Evolutionary conservation across 2,329 filamentous ascomycete species (phyloP).

Genomic region (Monosporascus ibericus): DNA sequence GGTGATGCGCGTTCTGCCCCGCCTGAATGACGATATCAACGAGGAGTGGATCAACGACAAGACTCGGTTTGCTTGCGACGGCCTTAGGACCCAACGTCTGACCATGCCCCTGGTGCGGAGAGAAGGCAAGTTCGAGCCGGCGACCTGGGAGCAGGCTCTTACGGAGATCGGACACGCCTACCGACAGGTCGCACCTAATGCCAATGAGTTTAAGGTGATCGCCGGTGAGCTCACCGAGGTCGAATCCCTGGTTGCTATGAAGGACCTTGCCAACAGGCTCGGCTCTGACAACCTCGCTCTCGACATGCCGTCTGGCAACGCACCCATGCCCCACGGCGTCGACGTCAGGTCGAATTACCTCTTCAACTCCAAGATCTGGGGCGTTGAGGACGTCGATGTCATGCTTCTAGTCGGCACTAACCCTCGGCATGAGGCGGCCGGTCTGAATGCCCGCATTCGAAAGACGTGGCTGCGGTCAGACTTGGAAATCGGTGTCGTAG

Average conservation of each 20-base stretch:
- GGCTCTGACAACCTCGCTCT: conserved; percentile 93
- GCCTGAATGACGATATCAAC: conserved; percentile 95
- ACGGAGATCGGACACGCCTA: conserved; percentile 79
- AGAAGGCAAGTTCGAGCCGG: conserved; percentile 86
- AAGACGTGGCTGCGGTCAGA: conserved; percentile 98
- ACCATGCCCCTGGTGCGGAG: conserved; percentile 87
- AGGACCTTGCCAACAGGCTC: conserved; percentile 94
- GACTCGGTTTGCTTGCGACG: conserved; percentile 91
- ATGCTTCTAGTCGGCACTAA: conserved; percentile 94
- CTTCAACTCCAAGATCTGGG: conserved; percentile 93
- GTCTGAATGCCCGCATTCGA: conserved; percentile 90
- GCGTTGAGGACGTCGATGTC: conserved; percentile 87
- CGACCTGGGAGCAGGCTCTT: conserved; percentile 92
- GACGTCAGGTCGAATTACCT: conserved; percentile 92
- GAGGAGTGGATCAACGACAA: conserved; percentile 99
- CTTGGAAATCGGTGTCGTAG: conserved; percentile 85
- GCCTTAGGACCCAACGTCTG: conserved; percentile 89
- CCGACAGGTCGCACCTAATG: conserved; percentile 72
- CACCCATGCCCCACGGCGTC: conserved; percentile 84
- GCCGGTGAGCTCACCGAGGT: conserved; percentile 88
- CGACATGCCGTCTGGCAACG: conserved; percentile 77
- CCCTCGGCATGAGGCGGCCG: conserved; percentile 88
- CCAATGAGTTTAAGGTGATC: conserved; percentile 92
- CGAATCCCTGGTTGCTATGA: conserved; percentile 91
- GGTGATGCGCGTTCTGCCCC: conserved; percentile 89